These are phyloP conservation scores for Lentinula aciculospora DNA, from an alignment of 768 basidiomycete genomes.

Conservation along the genomic window DNA sequence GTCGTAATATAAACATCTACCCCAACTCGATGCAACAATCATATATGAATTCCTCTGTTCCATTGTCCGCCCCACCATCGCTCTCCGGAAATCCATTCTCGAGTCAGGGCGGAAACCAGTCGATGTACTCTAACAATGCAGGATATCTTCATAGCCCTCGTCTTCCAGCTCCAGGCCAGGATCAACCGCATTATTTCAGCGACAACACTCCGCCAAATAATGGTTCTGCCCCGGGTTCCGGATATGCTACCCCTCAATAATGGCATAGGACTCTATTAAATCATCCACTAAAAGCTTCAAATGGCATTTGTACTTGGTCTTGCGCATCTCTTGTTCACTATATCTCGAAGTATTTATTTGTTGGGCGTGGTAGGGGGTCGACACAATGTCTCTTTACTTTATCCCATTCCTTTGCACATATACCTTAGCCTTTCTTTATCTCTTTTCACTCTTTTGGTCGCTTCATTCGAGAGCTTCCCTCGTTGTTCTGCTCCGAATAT, in stretches of 20 bases:
- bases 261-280: not conserved
- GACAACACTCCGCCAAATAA: conserved; percentile 28
- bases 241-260: conserved; percentile 11
- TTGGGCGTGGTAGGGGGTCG: not conserved
- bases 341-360: conserved; percentile 6
- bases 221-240: conserved; percentile 11
- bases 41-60: conserved; percentile 33
- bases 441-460: not conserved
- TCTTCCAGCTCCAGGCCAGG: conserved; percentile 21
- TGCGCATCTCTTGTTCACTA: conserved; percentile 2
- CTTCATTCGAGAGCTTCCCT: not conserved
- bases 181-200: conserved; percentile 27
- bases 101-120: conserved; percentile 24
- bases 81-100: conserved; percentile 39
- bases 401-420: conserved; percentile 2
- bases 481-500: too few relatives aligned
- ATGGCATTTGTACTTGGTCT: conserved; percentile 4
- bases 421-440: not conserved
- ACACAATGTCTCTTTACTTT: not conserved
- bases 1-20: conserved; percentile 16
- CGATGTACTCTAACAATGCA: conserved; percentile 25
- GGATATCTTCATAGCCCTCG: conserved; percentile 26
- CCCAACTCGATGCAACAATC: conserved; percentile 24
- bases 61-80: conserved; percentile 48
- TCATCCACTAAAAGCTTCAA: conserved; percentile 2